Conservation (phyloP, 163 green algal species). For the Chlorella variabilis region DNA sequence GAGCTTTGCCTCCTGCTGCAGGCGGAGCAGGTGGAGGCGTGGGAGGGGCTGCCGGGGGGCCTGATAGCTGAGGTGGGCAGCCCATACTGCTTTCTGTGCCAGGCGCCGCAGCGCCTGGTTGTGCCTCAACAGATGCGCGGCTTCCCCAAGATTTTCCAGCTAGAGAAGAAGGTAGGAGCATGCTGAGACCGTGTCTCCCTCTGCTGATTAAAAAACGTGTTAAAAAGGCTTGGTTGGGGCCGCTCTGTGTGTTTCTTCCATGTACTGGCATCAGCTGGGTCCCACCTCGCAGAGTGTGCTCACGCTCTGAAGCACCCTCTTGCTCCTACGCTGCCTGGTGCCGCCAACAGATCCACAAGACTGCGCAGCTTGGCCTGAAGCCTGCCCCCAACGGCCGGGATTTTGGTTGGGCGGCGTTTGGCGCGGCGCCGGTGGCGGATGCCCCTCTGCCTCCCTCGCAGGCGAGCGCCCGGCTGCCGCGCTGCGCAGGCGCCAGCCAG, state of each 20-base stretch:
- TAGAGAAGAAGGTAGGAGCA: conserved; percentile 20
- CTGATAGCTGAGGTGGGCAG: conserved; percentile 53
- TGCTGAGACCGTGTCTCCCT: too few relatives aligned
- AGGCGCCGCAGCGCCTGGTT: conserved; percentile 50
- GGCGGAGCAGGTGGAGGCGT: conserved; percentile 52
- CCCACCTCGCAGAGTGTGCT: too few relatives aligned
- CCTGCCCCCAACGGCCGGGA: conserved; percentile 19
- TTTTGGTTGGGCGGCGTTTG: neutral
- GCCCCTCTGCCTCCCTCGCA: neutral
- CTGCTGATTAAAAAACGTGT: too few relatives aligned
- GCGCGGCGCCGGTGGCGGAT: neutral
- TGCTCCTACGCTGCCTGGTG: too few relatives aligned
- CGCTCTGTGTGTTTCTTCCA: too few relatives aligned
- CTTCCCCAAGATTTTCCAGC: conserved; percentile 26
- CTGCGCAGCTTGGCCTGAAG: conserved; percentile 24
- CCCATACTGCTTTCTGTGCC: conserved; percentile 64
- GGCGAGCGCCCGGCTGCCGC: neutral
- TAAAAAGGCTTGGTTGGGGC: too few relatives aligned
- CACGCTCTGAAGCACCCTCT: too few relatives aligned
- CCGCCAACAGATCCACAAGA: conserved; percentile 14
- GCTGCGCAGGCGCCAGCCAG: too few relatives aligned
- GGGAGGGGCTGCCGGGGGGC: conserved; percentile 41
- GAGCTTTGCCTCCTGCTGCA: too few relatives aligned
- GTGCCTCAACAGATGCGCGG: conserved; percentile 51
- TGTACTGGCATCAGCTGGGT: too few relatives aligned